Base-by-base conservation (phyloP, 2,329 filamentous ascomycete genomes). In the Colletotrichum sp. region DNA sequence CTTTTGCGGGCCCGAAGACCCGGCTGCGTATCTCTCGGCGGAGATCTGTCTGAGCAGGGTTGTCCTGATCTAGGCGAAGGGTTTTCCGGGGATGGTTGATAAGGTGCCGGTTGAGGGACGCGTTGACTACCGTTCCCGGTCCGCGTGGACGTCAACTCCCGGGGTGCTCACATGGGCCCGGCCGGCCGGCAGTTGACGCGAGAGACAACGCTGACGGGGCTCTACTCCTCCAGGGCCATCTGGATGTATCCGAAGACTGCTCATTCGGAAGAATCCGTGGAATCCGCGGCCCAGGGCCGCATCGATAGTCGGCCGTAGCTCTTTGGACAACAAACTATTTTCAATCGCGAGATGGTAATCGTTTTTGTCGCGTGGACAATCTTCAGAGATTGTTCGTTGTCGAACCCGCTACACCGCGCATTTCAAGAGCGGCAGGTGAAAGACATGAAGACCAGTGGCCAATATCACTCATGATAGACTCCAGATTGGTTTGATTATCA, bases 11-110 rank as follows among this genome's bases (percentile, higher is more conserved):
- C 16, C 64, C 64, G 25, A 72, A 22, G n/a, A 52, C 5, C 70
- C 71, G 44, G 59, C 34, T 63, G 57, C 22, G 65, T 63, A 64
- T 69, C 65, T 57, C 25, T 44, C 25, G 62, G 49, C 49, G 49
- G 34, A 12, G 11, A 22, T n/a, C 15, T 30, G 19, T 12, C 12
- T 27, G 49, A 71, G 5, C 29, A n/a, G 8, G 11, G 6, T 11
- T 27, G 30, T 7, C 13, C 62, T 32, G n/a, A 44, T 22, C 34
- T 22, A 7, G 39, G 36, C 7, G 44, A 52, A 52, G 44, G 44
- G 5, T 39, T n/a, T 59, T 39, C 44, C 44, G 29, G 32, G 25
- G 34, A 9, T 44, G 2, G 8, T 34, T 65, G 64, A 72, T 69
- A 69, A 72, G 52, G 13, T 61, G 57, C 70, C 70, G 34, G 55